Base-by-base conservation (phyloP, 495 filamentous ascomycete genomes). In the Aspergillus saccharolyticus region DNA sequence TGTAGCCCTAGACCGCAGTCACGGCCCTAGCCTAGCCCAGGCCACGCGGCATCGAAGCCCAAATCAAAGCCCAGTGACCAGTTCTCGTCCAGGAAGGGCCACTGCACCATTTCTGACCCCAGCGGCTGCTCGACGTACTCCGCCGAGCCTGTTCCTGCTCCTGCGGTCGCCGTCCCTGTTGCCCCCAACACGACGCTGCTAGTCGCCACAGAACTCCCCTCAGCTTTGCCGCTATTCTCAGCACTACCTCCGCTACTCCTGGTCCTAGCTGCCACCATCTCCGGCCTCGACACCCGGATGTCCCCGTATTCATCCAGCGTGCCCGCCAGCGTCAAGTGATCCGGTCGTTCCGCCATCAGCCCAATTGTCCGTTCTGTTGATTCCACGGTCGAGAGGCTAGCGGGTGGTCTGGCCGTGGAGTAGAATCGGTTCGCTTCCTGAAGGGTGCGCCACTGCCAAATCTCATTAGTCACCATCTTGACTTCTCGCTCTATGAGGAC, bases 241-340 rank as follows among this genome's bases (percentile, higher is more conserved):
- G 25, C 25, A 46, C 4, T 42, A 0, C 50, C 51, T 4, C 15
- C 21, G 2, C 20, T 25, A 0, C 39, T 44, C 15, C 51, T 42
- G 5, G 42, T 21, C 16, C 45, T 7, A 21, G 44, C 17, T 6
- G 53, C n/a, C 15, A 48, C 19, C 1, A 44, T n/a, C n/a, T 63
- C 63, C 2, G 59, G 59, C 4, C 59, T 42, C 1, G 51, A 51
- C 4, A 61, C 52, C 4, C 74, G 71, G 18, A 77, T 77, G 52
- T 77, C 74, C 5, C 74, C 74, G 49, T 77, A 77, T 55, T 77
- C 74, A 55, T 77, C 74, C 28, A 77, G 57, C 0, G 62, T 72
- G 0, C 74, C 72, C 5, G 66, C 74, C 1, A 77, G 58, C 0
- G 73, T 67, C 19, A 76, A 64, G 17, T 70, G 69, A 1, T 67